Percentiles rank a stretch among this genome's conserved stretches.
Conservation (phyloP, 441 rosid genomes). For the Manihot esculenta region DNA sequence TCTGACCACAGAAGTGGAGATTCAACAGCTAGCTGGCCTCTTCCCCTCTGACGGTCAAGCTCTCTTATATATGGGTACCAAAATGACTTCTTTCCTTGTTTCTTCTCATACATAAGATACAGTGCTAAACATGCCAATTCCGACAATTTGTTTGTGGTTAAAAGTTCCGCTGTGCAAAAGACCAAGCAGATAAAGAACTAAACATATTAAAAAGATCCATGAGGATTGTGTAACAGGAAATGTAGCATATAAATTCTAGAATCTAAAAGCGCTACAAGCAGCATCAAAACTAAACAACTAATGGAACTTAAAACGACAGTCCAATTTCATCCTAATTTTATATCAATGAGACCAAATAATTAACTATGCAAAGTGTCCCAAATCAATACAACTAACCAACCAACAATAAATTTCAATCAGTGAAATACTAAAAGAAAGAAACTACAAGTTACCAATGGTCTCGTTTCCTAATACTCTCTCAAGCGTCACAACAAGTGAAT, state of each 20-base stretch:
- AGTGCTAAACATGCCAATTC: conserved; percentile 94
- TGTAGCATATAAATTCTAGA: neutral
- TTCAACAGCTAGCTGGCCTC: conserved; percentile 91
- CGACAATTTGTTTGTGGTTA: conserved; percentile 84
- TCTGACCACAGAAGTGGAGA: conserved; percentile 94
- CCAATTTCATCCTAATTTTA: neutral
- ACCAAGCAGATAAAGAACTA: conserved; percentile 19
- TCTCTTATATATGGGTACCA: conserved; percentile 96
- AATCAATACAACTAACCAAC: neutral
- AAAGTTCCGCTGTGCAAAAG: conserved; percentile 65
- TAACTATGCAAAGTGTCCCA: neutral
- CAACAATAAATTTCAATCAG: neutral
- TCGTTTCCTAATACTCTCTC: conserved; percentile 96
- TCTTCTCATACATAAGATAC: conserved; percentile 97
- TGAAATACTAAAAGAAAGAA: neutral
- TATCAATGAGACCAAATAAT: neutral
- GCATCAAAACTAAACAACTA: neutral
- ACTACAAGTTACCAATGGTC: conserved; percentile 67
- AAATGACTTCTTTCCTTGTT: conserved; percentile 88
- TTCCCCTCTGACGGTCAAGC: conserved; percentile 97
- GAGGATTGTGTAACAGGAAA: neutral
- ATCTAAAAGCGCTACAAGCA: neutral
- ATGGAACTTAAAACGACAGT: neutral
- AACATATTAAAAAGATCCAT: neutral
- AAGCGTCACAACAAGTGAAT: conserved; percentile 84